phyloP scores from a whole-genome alignment of 176 grass and related monocot genomes.

The Poa annua region DNA sequence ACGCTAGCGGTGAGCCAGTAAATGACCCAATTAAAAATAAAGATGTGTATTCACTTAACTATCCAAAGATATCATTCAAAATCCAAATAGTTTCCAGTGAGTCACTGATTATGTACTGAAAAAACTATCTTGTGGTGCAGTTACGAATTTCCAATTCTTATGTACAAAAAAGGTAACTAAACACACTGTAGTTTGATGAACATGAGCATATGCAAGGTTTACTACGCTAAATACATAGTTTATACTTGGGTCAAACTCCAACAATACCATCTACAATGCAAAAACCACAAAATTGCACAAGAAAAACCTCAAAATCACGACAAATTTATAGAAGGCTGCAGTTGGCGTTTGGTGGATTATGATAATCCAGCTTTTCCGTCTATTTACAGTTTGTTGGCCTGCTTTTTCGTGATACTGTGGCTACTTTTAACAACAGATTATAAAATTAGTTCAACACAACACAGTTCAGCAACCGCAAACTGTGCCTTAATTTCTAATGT shows the following conservation, averaged over 20 bases:
- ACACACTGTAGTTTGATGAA: not conserved
- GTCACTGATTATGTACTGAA: not conserved
- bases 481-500: not conserved
- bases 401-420: not conserved
- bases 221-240: not conserved
- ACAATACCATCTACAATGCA: not conserved
- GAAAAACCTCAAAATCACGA: not conserved
- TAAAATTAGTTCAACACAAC: not conserved
- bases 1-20: not conserved
- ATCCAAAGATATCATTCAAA: not conserved
- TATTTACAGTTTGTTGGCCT: not conserved
- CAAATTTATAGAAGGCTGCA: constrained; percentile 5
- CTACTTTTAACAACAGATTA: not conserved
- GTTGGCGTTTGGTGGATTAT: not conserved
- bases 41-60: not conserved
- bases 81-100: not conserved
- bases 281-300: not conserved
- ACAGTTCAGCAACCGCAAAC: not conserved
- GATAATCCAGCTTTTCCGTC: not conserved
- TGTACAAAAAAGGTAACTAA: not conserved
- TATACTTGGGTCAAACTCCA: not conserved
- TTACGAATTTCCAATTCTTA: not conserved
- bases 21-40: not conserved
- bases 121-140: not conserved
- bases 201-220: not conserved